A percentile compares a stretch with the other conserved stretches of the same genome.
phyloP scores from a whole-genome alignment of 1,284 basidiomycete genomes.

The Cutaneotrichosporon cyanovorans region DNA sequence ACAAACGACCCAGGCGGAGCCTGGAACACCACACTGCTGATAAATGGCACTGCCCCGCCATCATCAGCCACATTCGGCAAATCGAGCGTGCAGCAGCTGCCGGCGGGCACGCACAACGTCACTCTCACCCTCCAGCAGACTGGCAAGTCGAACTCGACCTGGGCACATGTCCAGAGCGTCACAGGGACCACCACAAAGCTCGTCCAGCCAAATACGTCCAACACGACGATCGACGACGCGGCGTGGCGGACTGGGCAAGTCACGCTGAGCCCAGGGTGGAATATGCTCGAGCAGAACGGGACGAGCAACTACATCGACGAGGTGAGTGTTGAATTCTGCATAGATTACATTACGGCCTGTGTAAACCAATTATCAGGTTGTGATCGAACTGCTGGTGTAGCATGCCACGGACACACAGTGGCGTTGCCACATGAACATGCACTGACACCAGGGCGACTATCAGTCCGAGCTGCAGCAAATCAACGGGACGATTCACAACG shows the following conservation, averaged over 20 bases:
- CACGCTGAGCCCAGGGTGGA: conserved; percentile 30
- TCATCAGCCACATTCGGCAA: not conserved
- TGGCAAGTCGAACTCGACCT: conserved; percentile 5
- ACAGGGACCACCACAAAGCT: conserved; percentile 13
- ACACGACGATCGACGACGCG: conserved; percentile 33
- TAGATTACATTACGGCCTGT: not conserved
- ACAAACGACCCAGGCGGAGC: not conserved
- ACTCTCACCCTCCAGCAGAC: conserved; percentile 13
- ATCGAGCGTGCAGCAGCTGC: conserved; percentile 15
- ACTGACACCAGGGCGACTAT: conserved; percentile 17
- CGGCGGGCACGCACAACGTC: conserved; percentile 18
- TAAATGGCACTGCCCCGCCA: conserved; percentile 15
- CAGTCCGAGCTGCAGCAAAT: conserved; percentile 16
- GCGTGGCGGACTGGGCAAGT: conserved; percentile 28
- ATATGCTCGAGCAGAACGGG: conserved; percentile 28
- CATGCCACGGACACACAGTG: no score
- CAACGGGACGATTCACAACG: conserved; percentile 17
- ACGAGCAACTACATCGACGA: conserved; percentile 29
- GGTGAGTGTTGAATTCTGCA: conserved; percentile 32
- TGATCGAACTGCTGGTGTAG: no score
- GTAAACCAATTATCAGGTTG: no score
- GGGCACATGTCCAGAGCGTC: conserved; percentile 21
- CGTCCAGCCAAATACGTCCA: conserved; percentile 11
- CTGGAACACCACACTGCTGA: conserved; percentile 8
- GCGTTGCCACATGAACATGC: no score